Percentiles rank a stretch among this genome's conserved stretches.
Evolutionary conservation across 495 filamentous ascomycete genomes (phyloP).

Genomic region (Aspergillus avenaceus): DNA sequence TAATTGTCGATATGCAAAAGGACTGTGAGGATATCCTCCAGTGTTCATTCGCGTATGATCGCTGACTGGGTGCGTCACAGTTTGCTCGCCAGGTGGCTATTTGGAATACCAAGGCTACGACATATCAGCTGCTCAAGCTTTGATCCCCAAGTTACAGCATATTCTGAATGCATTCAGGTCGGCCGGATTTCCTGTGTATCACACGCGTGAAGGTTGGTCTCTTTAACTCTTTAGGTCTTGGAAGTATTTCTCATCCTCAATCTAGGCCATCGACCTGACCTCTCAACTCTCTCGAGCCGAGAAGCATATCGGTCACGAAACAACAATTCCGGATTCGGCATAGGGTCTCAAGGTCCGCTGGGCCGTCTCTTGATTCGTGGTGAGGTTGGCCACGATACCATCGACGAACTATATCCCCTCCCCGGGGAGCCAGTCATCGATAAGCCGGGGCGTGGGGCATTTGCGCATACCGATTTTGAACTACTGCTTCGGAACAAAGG

Average conservation of each 20-base stretch:
- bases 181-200: slow-evolving; percentile 58
- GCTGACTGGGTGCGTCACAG: slow-evolving; percentile 24
- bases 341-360: slow-evolving; percentile 58
- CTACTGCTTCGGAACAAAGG: slow-evolving; percentile 56
- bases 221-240: too few species aligned
- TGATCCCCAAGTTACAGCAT: slow-evolving; percentile 52
- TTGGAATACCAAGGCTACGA: slow-evolving; percentile 58
- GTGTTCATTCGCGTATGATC: background rate
- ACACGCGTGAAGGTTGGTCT: slow-evolving; percentile 65
- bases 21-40: slow-evolving; percentile 47
- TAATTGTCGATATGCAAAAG: slow-evolving; percentile 72
- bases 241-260: too few species aligned
- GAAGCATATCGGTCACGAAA: slow-evolving; percentile 53
- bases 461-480: slow-evolving; percentile 62
- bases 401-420: slow-evolving; percentile 55
- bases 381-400: slow-evolving; percentile 58
- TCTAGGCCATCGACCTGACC: slow-evolving; percentile 56
- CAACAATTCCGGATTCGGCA: slow-evolving; percentile 50
- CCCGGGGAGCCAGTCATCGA: slow-evolving; percentile 59
- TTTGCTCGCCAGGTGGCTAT: slow-evolving; percentile 57
- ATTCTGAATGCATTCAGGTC: slow-evolving; percentile 56
- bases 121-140: slow-evolving; percentile 44
- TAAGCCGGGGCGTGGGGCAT: slow-evolving; percentile 66
- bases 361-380: slow-evolving; percentile 63
- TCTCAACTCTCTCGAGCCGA: slow-evolving; percentile 54